Percentiles rank a stretch among this genome's conserved stretches.
These are phyloP conservation scores for Cymbopogon flexuosus DNA, from an alignment of 202 grass and related monocot genomes.

Conservation along the genomic window DNA sequence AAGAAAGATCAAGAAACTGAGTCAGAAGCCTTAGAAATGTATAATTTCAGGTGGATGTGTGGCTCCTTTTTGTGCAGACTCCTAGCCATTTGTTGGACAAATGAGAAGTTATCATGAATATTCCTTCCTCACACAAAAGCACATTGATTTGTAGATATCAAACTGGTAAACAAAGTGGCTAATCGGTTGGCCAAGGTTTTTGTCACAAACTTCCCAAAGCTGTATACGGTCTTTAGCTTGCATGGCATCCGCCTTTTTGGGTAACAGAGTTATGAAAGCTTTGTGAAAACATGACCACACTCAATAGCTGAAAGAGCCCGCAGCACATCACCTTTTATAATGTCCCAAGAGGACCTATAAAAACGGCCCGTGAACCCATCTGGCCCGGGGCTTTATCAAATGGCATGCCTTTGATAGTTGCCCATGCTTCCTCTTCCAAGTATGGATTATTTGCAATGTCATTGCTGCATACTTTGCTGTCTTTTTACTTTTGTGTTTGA, in stretches of 20 bases:
- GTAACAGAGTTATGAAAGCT: background rate
- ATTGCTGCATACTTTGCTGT: background rate
- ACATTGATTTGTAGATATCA: background rate
- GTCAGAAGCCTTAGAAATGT: background rate
- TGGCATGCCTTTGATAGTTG: background rate
- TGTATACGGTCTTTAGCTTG: background rate
- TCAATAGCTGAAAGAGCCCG: background rate
- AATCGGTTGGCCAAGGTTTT: background rate
- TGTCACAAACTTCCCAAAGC: background rate
- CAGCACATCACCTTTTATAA: background rate
- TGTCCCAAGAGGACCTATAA: background rate
- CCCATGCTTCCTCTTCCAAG: background rate
- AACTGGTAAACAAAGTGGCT: background rate
- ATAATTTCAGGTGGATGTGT: background rate
- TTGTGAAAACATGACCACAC: background rate
- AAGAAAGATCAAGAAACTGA: background rate
- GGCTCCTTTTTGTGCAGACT: background rate
- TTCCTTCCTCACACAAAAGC: background rate
- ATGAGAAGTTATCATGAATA: background rate
- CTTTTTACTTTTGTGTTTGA: background rate
- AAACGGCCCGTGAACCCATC: background rate
- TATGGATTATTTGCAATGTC: background rate
- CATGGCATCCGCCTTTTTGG: background rate
- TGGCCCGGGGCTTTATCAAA: background rate
- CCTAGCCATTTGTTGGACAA: background rate